Base-by-base conservation (phyloP, 129 eudicot species). In the Rutidosis leptorrhynchoides region DNA sequence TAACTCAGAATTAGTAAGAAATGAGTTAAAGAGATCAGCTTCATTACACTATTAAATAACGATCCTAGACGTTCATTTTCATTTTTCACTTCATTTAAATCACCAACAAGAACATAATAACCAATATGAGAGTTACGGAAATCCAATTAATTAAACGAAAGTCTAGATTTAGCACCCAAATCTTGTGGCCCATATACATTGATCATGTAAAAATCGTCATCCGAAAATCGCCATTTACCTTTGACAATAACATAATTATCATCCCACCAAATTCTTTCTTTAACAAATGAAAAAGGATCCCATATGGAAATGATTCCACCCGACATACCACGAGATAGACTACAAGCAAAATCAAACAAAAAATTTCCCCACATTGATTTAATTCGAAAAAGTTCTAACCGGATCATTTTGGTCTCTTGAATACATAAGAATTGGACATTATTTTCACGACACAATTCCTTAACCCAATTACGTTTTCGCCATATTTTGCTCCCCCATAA, bases 361-460 rank as follows among this genome's bases (percentile, higher is more conserved):
- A n/a, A n/a, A n/a, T n/a, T n/a, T n/a, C n/a, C n/a, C n/a, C n/a
- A n/a, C n/a, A n/a, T n/a, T n/a, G n/a, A n/a, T n/a, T n/a, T n/a
- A n/a, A n/a, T n/a, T n/a, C n/a, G n/a, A n/a, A n/a, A 48, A 10
- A 48, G 16, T 19, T 48, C 20, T 48, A 48, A 48, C 12, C 22
- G 54, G 54, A 19, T 48, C 54, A 48, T 48, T 48, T 48, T 48
- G 2, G 54, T 14, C 54, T 48, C 54, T 48, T 48, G 54, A 48
- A 48, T 48, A n/a, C 54, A n/a, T 16, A 48, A 14, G n/a, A 48
- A 48, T 10, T 48, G 54, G 16, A 48, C 16, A 48, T 48, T 48
- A 48, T 48, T n/a, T 1, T 19, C 16, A 48, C 12, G 16, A n/a
- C 54, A 10, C n/a, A 48, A 48, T 48, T 48, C 54, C 54, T 48